Conservation (phyloP, 208 protist genomes). For the Trypanosoma grayi region DNA sequence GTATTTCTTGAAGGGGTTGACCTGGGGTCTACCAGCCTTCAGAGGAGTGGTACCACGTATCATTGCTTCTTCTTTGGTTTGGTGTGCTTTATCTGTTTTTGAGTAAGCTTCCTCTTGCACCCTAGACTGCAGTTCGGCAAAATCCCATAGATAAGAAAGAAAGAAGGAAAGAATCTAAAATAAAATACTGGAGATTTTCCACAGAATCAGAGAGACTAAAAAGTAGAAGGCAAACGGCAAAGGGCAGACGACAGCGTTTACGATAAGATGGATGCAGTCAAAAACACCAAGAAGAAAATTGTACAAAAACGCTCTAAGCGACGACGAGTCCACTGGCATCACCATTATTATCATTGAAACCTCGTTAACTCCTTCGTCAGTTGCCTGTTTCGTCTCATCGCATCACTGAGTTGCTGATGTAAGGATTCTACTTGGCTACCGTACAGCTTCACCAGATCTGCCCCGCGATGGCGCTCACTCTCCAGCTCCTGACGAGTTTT, state of each 20-base stretch:
- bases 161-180: too few species aligned
- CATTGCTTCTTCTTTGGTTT: slow-evolving; percentile 37
- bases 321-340: too few species aligned
- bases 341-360: slow-evolving; percentile 7
- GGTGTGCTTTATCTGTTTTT: slow-evolving; percentile 9
- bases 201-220: too few species aligned
- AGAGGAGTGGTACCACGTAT: slow-evolving; percentile 40
- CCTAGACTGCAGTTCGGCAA: too few species aligned
- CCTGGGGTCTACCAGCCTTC: slow-evolving; percentile 30
- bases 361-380: slow-evolving; percentile 21
- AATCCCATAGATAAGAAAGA: too few species aligned
- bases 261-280: too few species aligned
- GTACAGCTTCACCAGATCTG: slow-evolving; percentile 63
- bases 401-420: slow-evolving; percentile 55
- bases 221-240: too few species aligned
- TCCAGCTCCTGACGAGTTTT: slow-evolving; percentile 37
- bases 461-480: slow-evolving; percentile 39
- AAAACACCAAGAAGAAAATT: too few species aligned
- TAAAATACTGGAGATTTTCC: too few species aligned
- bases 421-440: slow-evolving; percentile 56
- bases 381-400: slow-evolving; percentile 26
- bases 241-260: too few species aligned
- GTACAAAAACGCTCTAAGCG: too few species aligned
- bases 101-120: slow-evolving; percentile 9
- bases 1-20: slow-evolving; percentile 82